Percentiles rank a stretch among this genome's conserved stretches.
Evolutionary conservation across 169 alveolate species (phyloP).

Genomic region (Plasmodium berghei): DNA sequence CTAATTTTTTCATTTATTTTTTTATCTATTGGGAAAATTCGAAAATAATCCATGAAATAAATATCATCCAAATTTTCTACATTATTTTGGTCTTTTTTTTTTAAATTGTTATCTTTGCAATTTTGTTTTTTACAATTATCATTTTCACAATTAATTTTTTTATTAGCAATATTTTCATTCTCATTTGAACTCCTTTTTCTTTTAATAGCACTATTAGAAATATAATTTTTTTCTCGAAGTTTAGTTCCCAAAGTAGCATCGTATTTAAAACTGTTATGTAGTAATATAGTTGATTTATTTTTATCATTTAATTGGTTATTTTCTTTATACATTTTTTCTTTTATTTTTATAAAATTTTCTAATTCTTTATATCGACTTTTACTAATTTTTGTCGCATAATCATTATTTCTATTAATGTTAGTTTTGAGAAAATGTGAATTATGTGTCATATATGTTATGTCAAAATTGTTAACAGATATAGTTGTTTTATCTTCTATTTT

Average conservation of each 20-base stretch:
- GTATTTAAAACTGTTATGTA: neutral
- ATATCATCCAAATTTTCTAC: conserved; percentile 1
- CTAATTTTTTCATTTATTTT: conserved; percentile 19
- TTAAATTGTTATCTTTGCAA: neutral
- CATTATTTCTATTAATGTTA: neutral
- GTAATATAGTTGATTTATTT: neutral
- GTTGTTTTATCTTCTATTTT: conserved; percentile 22
- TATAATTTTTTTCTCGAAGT: neutral
- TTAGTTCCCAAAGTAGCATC: neutral
- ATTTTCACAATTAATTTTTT: neutral
- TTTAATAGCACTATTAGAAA: neutral
- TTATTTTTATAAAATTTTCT: conserved; percentile 49
- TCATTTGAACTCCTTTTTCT: neutral
- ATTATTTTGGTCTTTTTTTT: neutral
- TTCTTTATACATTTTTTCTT: conserved; percentile 43
- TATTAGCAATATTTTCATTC: neutral
- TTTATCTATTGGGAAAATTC: conserved; percentile 21
- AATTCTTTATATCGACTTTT: conserved; percentile 32
- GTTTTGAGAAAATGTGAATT: conserved; percentile 28
- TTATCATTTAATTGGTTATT: neutral
- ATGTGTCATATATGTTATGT: conserved; percentile 54
- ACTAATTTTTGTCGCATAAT: neutral
- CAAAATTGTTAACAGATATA: conserved; percentile 17
- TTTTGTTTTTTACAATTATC: neutral
- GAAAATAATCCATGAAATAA: conserved; percentile 32